Evolutionary conservation across 2,329 filamentous ascomycete species (phyloP).

Genomic region (Torrubiella hemipterigena): DNA sequence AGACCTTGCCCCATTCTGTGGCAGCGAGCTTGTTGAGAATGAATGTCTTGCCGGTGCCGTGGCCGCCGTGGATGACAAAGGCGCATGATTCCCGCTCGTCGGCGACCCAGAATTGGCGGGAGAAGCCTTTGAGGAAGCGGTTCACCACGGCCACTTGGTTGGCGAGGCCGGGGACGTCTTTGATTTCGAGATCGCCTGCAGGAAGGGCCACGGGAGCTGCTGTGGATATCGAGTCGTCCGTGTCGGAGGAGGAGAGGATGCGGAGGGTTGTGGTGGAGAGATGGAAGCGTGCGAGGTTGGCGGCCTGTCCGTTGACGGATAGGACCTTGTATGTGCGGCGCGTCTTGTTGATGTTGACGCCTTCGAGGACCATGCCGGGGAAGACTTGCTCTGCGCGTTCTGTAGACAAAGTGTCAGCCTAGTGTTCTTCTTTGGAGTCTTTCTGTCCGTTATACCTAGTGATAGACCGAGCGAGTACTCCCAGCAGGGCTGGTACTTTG

Average conservation of each 20-base stretch:
- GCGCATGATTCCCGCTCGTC: slow-evolving; percentile 33
- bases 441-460: slow-evolving; percentile 15
- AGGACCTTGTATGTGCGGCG: slow-evolving; percentile 37
- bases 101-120: slow-evolving; percentile 18
- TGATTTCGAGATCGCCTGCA: slow-evolving; percentile 28
- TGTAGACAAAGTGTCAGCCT: slow-evolving; percentile 13
- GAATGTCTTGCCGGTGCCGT: slow-evolving; percentile 74
- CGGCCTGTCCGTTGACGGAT: slow-evolving; percentile 40
- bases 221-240: slow-evolving; percentile 9
- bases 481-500: slow-evolving; percentile 22
- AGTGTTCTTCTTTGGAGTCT: background rate
- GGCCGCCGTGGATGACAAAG: slow-evolving; percentile 67
- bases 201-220: slow-evolving; percentile 6
- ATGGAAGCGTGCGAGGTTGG: slow-evolving; percentile 31
- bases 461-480: slow-evolving; percentile 19
- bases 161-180: slow-evolving; percentile 55
- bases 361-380: slow-evolving; percentile 59
- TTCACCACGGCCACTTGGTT: slow-evolving; percentile 56
- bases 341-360: slow-evolving; percentile 25
- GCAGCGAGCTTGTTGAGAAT: slow-evolving; percentile 57
- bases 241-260: slow-evolving; percentile 20
- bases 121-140: slow-evolving; percentile 47
- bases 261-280: slow-evolving; percentile 22
- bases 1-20: slow-evolving; percentile 59
- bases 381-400: slow-evolving; percentile 56